phyloP scores from a whole-genome alignment of 805 yeast genomes.

The Jamesozyma spencerorum region DNA sequence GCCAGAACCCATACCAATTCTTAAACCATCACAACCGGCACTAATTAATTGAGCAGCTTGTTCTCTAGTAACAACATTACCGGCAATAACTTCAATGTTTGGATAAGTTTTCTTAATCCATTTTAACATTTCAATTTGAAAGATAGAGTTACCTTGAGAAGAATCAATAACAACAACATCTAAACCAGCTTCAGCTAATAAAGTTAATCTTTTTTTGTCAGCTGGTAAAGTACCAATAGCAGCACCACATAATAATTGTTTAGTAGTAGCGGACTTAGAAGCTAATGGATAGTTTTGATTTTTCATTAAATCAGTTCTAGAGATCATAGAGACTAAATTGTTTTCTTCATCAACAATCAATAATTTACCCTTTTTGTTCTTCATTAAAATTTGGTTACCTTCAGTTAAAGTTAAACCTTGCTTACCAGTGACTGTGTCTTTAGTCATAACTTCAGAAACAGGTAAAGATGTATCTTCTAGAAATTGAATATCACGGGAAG shows the following conservation, averaged over 20 bases:
- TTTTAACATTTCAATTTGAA: slow-evolving; percentile 88
- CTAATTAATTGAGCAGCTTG: slow-evolving; percentile 92
- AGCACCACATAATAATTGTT: slow-evolving; percentile 97
- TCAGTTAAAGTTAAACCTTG: slow-evolving; percentile 72
- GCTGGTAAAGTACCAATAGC: slow-evolving; percentile 91
- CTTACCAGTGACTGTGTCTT: slow-evolving; percentile 72
- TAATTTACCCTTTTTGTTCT: slow-evolving; percentile 93
- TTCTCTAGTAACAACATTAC: slow-evolving; percentile 97
- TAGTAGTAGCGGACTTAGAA: slow-evolving; percentile 83
- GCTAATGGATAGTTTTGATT: slow-evolving; percentile 90
- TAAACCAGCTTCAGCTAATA: slow-evolving; percentile 90
- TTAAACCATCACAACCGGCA: slow-evolving; percentile 96
- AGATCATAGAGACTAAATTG: slow-evolving; percentile 75
- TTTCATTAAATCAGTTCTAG: slow-evolving; percentile 95
- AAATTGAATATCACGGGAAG: slow-evolving; percentile 96
- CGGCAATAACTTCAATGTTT: slow-evolving; percentile 83
- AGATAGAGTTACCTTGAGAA: slow-evolving; percentile 93
- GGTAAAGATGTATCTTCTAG: slow-evolving; percentile 57
- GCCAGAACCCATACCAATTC: slow-evolving; percentile 99
- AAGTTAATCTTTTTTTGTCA: slow-evolving; percentile 74
- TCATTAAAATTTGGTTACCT: slow-evolving; percentile 85
- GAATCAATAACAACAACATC: slow-evolving; percentile 95
- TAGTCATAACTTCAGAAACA: slow-evolving; percentile 82
- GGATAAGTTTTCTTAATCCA: slow-evolving; percentile 80
- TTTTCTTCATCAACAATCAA: slow-evolving; percentile 79